Conservation (phyloP, 192 early-diverging fungal genomes). For the Coemansia sp. region DNA sequence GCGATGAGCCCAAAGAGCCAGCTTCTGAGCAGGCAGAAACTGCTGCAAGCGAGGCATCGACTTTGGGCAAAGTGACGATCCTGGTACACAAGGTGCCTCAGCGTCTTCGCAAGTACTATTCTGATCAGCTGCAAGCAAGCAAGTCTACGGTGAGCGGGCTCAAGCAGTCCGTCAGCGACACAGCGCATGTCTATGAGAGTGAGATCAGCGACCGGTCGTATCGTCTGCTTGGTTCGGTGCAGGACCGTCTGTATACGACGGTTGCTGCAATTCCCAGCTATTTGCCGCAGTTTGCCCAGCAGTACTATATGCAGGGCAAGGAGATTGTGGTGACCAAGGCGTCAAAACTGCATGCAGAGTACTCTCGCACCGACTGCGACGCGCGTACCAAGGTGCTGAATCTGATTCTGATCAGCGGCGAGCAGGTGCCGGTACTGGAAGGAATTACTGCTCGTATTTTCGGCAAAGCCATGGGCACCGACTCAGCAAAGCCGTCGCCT, state of each 20-base stretch:
- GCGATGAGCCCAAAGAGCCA: neutral
- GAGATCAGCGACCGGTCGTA: conserved; percentile 45
- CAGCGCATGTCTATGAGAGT: conserved; percentile 37
- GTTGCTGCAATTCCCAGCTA: conserved; percentile 40
- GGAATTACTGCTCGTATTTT: conserved; percentile 40
- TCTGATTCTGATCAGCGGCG: conserved; percentile 51
- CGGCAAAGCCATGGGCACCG: conserved; percentile 43
- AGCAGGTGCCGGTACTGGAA: conserved; percentile 51
- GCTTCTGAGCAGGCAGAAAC: neutral
- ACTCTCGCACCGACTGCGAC: conserved; percentile 45
- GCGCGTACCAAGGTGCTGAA: conserved; percentile 45
- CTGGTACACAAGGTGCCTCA: conserved; percentile 50
- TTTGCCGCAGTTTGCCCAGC: conserved; percentile 47
- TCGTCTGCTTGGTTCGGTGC: conserved; percentile 32
- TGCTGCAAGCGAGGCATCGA: conserved; percentile 15
- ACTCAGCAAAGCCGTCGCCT: conserved; percentile 7
- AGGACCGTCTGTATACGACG: conserved; percentile 34
- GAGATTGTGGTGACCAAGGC: conserved; percentile 48
- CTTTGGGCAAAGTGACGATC: conserved; percentile 46
- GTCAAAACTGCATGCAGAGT: conserved; percentile 49
- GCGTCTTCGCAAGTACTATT: conserved; percentile 42
- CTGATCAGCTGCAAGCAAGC: conserved; percentile 41
- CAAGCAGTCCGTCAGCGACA: conserved; percentile 44
- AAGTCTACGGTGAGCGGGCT: conserved; percentile 31
- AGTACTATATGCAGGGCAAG: conserved; percentile 49